phyloP scores from a whole-genome alignment of 352 stramenopile genomes.

The Lagenidium giganteum region DNA sequence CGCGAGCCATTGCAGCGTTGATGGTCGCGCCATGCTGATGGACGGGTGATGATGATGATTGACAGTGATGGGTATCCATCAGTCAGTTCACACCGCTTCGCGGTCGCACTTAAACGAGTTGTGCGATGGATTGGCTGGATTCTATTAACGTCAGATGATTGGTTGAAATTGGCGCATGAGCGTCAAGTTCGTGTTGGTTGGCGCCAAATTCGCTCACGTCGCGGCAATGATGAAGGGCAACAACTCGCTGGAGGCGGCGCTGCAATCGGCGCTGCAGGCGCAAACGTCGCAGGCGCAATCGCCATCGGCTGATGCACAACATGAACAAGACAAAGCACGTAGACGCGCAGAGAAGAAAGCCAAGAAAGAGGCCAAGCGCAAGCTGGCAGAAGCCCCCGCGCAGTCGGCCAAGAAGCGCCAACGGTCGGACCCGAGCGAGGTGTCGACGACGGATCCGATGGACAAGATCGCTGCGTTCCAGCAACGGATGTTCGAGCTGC shows the following conservation, averaged over 20 bases:
- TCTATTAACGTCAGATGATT: too few species aligned
- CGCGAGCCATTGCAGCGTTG: too few species aligned
- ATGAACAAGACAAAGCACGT: not conserved
- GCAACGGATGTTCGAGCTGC: constrained; percentile 52
- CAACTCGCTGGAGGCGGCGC: constrained; percentile 16
- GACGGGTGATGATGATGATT: too few species aligned
- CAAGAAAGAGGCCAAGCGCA: not conserved
- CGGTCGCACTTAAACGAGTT: too few species aligned
- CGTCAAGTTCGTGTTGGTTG: too few species aligned
- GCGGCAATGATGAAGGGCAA: not conserved
- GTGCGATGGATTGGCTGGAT: too few species aligned
- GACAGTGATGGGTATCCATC: too few species aligned
- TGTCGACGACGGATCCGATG: constrained; percentile 21
- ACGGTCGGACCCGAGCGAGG: constrained; percentile 24
- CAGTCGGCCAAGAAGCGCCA: constrained; percentile 27
- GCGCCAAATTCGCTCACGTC: not conserved
- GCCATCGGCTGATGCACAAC: not conserved
- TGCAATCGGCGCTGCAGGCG: constrained; percentile 17
- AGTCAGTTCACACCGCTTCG: too few species aligned
- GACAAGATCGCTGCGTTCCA: constrained; percentile 45
- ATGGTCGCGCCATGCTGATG: too few species aligned
- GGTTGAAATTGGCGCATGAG: too few species aligned
- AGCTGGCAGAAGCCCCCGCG: not conserved
- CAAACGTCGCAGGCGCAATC: too few species aligned
- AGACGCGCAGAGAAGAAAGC: not conserved